A percentile compares a stretch with the other conserved stretches of the same genome.
These are phyloP conservation scores for Lachancea quebecensis DNA, from an alignment of 805 yeast species.

Conservation along the genomic window DNA sequence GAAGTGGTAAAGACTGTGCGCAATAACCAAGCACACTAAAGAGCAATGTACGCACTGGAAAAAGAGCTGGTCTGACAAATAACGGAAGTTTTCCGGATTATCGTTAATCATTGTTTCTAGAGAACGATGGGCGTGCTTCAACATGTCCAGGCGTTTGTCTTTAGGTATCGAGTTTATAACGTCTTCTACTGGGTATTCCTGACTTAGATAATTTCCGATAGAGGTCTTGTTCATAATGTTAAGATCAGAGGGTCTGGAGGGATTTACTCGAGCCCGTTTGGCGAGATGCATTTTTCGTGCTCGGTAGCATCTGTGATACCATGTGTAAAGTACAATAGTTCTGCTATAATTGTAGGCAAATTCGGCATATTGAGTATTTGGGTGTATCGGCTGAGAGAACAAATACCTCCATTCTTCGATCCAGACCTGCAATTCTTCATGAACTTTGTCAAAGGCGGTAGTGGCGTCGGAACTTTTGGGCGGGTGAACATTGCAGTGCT, in stretches of 20 bases:
- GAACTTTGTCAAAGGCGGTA: conserved; percentile 32
- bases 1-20: conserved; percentile 7
- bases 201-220: conserved; percentile 9
- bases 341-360: conserved; percentile 59
- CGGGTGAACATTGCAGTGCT: conserved; percentile 20
- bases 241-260: too few relatives aligned
- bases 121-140: conserved; percentile 14
- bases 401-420: conserved; percentile 61
- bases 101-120: conserved; percentile 13
- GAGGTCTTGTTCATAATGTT: conserved; percentile 3
- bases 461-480: neutral
- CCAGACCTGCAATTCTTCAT: conserved; percentile 53
- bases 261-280: too few relatives aligned
- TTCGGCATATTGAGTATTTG: conserved; percentile 68
- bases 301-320: conserved; percentile 14
- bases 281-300: neutral
- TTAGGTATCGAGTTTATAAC: conserved; percentile 12
- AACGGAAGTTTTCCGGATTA: conserved; percentile 15
- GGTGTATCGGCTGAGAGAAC: conserved; percentile 61
- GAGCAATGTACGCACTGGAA: conserved; percentile 17
- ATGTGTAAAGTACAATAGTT: conserved; percentile 39
- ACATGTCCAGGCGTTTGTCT: conserved; percentile 10
- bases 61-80: conserved; percentile 19
- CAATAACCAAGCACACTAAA: conserved; percentile 10
- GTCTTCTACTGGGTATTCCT: conserved; percentile 13